Percentiles rank a stretch among this genome's conserved stretches.
Evolutionary conservation across 306 rosid genomes (phyloP).

Genomic region (Fragaria nilgerrensis): DNA sequence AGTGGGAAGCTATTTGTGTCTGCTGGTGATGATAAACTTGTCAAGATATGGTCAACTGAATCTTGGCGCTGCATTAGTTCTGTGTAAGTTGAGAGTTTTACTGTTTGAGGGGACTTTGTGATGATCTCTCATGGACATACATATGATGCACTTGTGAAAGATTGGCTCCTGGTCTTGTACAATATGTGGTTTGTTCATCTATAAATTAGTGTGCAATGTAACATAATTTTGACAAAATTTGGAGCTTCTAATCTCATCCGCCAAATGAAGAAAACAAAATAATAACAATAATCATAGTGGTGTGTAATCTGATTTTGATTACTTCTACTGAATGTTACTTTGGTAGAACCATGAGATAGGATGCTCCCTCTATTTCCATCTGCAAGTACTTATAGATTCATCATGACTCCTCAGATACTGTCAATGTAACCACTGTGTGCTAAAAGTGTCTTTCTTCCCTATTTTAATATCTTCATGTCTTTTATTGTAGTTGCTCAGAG

Average conservation of each 20-base stretch:
- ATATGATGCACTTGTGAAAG: neutral
- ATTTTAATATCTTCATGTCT: neutral
- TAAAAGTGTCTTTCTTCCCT: constrained; percentile 2
- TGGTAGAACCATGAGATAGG: neutral
- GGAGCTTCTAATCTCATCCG: neutral
- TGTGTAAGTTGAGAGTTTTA: constrained; percentile 45
- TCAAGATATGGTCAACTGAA: constrained; percentile 77
- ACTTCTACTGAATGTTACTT: neutral
- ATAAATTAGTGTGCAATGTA: neutral
- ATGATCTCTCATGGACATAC: neutral
- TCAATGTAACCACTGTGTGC: constrained; percentile 9
- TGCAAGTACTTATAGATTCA: neutral
- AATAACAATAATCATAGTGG: no score
- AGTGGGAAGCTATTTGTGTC: constrained; percentile 72
- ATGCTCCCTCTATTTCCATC: neutral
- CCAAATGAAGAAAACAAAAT: neutral
- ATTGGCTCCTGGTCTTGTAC: neutral
- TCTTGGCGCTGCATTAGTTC: constrained; percentile 71
- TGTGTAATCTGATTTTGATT: neutral
- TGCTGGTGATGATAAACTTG: constrained; percentile 87
- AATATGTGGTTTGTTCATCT: neutral
- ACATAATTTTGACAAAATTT: neutral
- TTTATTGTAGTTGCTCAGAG: constrained; percentile 61
- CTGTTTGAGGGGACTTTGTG: neutral
- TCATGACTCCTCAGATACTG: neutral